Percentiles rank a stretch among this genome's conserved stretches.
Evolutionary conservation across 2,329 filamentous ascomycete genomes (phyloP).

Genomic region (Penicillium sp.): DNA sequence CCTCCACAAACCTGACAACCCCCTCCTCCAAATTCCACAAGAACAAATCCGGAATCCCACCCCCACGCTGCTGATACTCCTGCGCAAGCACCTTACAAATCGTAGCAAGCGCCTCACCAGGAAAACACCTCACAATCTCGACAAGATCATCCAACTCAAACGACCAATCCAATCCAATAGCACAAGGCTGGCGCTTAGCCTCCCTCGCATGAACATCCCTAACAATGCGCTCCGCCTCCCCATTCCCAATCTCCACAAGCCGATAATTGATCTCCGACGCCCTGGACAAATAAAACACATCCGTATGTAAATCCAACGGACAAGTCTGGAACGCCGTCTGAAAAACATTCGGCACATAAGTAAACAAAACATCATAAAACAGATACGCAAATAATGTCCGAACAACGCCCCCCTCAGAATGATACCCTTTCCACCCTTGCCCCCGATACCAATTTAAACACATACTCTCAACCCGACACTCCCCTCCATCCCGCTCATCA

Average conservation of each 20-base stretch:
- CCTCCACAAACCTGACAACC: constrained; percentile 76
- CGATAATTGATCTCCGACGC: constrained; percentile 87
- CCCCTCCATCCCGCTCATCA: constrained; percentile 70
- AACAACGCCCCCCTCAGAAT: constrained; percentile 87
- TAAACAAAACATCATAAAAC: constrained; percentile 90
- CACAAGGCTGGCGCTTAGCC: constrained; percentile 73
- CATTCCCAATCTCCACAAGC: constrained; percentile 85
- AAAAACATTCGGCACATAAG: constrained; percentile 95
- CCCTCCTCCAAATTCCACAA: constrained; percentile 71
- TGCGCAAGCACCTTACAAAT: constrained; percentile 95
- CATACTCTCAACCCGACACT: constrained; percentile 92
- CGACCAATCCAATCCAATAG: constrained; percentile 91
- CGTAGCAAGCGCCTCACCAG: constrained; percentile 76
- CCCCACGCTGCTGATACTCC: constrained; percentile 84
- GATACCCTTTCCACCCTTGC: constrained; percentile 91
- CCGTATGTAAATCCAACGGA: constrained; percentile 88
- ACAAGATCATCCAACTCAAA: constrained; percentile 78
- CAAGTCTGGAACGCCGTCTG: constrained; percentile 95
- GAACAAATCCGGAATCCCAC: constrained; percentile 90
- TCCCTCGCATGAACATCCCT: constrained; percentile 70
- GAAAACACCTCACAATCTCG: constrained; percentile 78
- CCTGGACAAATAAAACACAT: constrained; percentile 86
- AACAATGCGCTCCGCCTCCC: constrained; percentile 70
- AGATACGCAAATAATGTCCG: constrained; percentile 90
- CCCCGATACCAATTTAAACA: constrained; percentile 83